These are phyloP conservation scores for Pistacia integerrima DNA, from an alignment of 345 rosid genomes.

Conservation along the genomic window DNA sequence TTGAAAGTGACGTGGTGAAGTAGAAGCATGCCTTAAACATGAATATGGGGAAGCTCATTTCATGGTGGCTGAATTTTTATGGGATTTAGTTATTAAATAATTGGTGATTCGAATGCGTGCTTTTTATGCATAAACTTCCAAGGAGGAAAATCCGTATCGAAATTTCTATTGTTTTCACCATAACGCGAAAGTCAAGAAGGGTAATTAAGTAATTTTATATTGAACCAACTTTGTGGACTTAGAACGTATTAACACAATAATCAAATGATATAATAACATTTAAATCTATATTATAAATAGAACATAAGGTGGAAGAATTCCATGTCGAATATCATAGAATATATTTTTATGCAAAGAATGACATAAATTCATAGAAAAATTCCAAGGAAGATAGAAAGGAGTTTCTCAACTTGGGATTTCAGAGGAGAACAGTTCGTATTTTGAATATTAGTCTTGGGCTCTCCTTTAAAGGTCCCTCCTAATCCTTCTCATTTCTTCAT, in stretches of 20 bases:
- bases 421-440: constrained; percentile 18
- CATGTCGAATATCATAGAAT: background rate
- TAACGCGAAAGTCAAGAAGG: constrained; percentile 30
- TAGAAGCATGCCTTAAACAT: too few relatives aligned
- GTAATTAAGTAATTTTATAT: constrained; percentile 25
- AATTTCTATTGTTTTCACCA: background rate
- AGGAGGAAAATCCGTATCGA: background rate
- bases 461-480: constrained; percentile 14
- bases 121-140: background rate
- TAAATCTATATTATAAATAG: background rate
- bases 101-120: too few relatives aligned
- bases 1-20: too few relatives aligned
- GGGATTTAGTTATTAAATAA: too few relatives aligned
- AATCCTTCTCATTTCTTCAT: constrained; percentile 10
- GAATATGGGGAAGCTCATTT: too few relatives aligned
- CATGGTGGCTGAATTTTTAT: too few relatives aligned
- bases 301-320: background rate
- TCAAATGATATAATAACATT: constrained; percentile 11
- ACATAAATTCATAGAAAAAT: constrained; percentile 6
- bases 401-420: constrained; percentile 25
- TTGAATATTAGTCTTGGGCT: constrained; percentile 19
- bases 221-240: constrained; percentile 32
- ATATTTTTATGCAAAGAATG: background rate
- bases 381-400: constrained; percentile 21
- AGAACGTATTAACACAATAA: background rate